Percentiles rank a stretch among this genome's conserved stretches.
Evolutionary conservation across 2,329 filamentous ascomycete species (phyloP).

Genomic region (Teratosphaeria nubilosa): DNA sequence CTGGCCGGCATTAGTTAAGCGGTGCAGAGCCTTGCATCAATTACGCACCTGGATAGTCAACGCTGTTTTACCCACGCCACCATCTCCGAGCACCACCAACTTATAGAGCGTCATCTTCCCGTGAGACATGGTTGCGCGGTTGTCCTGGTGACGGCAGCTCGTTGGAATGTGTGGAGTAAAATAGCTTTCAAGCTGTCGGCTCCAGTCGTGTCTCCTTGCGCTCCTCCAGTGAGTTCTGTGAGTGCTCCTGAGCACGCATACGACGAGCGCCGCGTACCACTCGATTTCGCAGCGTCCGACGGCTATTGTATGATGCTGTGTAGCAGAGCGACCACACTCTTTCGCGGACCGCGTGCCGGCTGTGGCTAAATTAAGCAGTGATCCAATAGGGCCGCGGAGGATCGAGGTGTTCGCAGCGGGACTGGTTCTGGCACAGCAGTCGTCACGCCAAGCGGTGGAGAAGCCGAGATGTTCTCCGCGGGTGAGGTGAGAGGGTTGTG

Average conservation of each 20-base stretch:
- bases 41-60: constrained; percentile 69
- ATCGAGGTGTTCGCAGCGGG: neutral
- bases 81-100: constrained; percentile 91
- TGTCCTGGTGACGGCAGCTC: neutral
- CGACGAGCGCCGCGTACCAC: neutral
- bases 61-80: constrained; percentile 98
- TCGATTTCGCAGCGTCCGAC: neutral
- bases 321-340: neutral
- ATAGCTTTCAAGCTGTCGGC: neutral
- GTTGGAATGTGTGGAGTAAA: neutral
- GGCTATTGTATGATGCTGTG: neutral
- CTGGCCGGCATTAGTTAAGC: constrained; percentile 37
- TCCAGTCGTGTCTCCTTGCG: neutral
- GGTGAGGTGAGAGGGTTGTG: neutral
- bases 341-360: neutral
- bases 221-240: neutral
- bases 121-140: constrained; percentile 21
- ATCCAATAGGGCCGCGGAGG: neutral
- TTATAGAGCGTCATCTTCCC: constrained; percentile 54
- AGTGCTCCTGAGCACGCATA: neutral
- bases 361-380: neutral
- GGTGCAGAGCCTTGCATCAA: neutral
- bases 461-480: neutral
- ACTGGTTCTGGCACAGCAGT: neutral
- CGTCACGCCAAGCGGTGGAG: neutral